Percentiles rank a stretch among this genome's conserved stretches.
Evolutionary conservation across 306 rosid species (phyloP).

Genomic region (Myrica gale): DNA sequence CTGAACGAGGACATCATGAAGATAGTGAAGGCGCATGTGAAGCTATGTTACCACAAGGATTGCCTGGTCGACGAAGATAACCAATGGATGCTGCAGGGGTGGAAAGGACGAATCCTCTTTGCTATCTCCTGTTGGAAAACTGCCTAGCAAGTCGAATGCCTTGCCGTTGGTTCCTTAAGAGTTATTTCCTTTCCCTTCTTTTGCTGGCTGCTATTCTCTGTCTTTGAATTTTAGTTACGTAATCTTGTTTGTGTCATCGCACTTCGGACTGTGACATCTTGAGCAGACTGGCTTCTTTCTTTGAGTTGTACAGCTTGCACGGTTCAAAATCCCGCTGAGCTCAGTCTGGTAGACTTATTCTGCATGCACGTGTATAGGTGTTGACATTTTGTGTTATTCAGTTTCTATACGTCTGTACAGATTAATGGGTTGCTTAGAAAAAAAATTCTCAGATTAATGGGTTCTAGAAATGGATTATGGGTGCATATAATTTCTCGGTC

Average conservation of each 20-base stretch:
- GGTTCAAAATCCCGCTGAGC: not conserved
- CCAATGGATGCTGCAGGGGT: slow-evolving; percentile 66
- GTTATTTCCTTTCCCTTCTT: not conserved
- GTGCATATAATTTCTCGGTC: no score
- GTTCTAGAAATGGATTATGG: no score
- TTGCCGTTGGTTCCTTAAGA: not conserved
- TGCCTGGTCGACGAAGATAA: slow-evolving; percentile 46
- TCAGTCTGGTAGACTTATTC: not conserved
- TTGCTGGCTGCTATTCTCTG: not conserved
- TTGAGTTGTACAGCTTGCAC: not conserved
- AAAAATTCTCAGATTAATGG: no score
- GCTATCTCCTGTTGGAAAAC: slow-evolving; percentile 78
- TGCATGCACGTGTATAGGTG: not conserved
- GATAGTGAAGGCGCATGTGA: slow-evolving; percentile 30
- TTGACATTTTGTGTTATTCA: not conserved
- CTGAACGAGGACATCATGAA: slow-evolving; percentile 35
- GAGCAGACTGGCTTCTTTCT: not conserved
- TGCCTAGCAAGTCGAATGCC: slow-evolving; percentile 20
- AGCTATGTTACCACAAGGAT: slow-evolving; percentile 42
- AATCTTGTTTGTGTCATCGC: not conserved
- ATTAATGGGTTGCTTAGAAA: no score
- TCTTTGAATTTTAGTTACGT: not conserved
- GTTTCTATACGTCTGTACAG: no score
- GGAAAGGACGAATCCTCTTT: slow-evolving; percentile 57
- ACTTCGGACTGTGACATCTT: not conserved